Percentiles rank a stretch among this genome's conserved stretches.
Evolutionary conservation across 192 early-diverging fungal genomes (phyloP).

Genomic region (Podila epigama): DNA sequence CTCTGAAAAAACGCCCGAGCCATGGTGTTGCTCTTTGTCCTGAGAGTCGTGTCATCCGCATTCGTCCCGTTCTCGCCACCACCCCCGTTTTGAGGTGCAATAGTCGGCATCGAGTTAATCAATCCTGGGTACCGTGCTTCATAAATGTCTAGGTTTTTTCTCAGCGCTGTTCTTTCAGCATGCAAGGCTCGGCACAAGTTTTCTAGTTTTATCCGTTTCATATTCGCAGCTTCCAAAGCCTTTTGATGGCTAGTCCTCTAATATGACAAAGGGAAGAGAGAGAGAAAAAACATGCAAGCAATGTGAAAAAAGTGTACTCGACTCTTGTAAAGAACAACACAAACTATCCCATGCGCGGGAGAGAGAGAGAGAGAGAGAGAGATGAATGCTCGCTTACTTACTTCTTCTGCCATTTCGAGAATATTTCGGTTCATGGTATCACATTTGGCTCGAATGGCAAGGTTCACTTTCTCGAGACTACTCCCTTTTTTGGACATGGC

Average conservation of each 20-base stretch:
- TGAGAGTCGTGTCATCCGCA: not conserved
- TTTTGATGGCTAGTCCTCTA: constrained; percentile 58
- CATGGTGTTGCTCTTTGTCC: not conserved
- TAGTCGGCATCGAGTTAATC: not conserved
- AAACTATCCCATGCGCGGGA: not conserved
- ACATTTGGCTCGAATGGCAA: constrained; percentile 57
- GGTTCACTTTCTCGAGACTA: constrained; percentile 66
- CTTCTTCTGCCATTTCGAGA: constrained; percentile 66
- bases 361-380: no score
- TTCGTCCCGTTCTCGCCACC: constrained; percentile 1
- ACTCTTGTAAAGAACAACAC: not conserved
- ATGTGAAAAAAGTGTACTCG: not conserved
- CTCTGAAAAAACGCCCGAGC: not conserved
- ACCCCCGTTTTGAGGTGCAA: not conserved
- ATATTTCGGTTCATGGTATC: constrained; percentile 68
- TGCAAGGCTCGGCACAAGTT: constrained; percentile 65
- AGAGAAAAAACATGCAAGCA: not conserved
- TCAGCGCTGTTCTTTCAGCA: constrained; percentile 39
- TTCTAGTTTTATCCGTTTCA: constrained; percentile 60
- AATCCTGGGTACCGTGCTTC: constrained; percentile 18
- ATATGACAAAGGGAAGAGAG: no score
- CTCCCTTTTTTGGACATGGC: constrained; percentile 68
- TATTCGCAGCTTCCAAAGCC: constrained; percentile 53
- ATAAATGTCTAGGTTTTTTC: constrained; percentile 10
- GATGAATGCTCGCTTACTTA: constrained; percentile 3